These are phyloP conservation scores for Gossypium trilobum DNA, from an alignment of 441 rosid species.

Conservation along the genomic window DNA sequence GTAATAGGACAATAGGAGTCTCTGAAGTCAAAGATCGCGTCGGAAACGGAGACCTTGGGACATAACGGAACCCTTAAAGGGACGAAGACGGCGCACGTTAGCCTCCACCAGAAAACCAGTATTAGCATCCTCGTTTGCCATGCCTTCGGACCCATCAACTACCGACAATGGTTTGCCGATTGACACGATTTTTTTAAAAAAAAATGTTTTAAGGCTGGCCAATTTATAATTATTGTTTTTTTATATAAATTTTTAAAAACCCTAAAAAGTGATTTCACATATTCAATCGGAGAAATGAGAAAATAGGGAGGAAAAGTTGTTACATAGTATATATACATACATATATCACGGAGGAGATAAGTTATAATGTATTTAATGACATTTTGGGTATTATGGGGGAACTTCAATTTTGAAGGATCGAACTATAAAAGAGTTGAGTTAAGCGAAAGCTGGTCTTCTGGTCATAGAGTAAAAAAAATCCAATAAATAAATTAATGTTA, in stretches of 20 bases:
- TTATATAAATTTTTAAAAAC: background rate
- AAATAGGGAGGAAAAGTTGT: background rate
- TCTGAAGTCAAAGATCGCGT: conserved; percentile 44
- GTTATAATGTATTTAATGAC: background rate
- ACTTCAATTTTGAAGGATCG: no score
- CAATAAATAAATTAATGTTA: no score
- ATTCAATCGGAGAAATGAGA: background rate
- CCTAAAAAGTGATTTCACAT: background rate
- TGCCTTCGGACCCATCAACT: conserved; percentile 32
- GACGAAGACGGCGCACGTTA: conserved; percentile 22
- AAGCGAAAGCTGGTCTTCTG: no score
- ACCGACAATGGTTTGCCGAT: conserved; percentile 6
- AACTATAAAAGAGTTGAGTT: no score
- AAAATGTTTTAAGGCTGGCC: background rate
- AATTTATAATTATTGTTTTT: background rate
- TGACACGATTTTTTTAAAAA: background rate
- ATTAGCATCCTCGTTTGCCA: conserved; percentile 39
- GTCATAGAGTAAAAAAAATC: no score
- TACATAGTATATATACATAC: background rate
- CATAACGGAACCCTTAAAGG: conserved; percentile 37
- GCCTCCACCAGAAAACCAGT: conserved; percentile 28
- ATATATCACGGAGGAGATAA: background rate
- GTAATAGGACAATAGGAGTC: conserved; percentile 32
- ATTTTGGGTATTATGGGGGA: no score
- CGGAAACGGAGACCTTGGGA: conserved; percentile 27